phyloP scores from a whole-genome alignment of 2,329 filamentous ascomycete species.

The Mycosphaerella arachidis region DNA sequence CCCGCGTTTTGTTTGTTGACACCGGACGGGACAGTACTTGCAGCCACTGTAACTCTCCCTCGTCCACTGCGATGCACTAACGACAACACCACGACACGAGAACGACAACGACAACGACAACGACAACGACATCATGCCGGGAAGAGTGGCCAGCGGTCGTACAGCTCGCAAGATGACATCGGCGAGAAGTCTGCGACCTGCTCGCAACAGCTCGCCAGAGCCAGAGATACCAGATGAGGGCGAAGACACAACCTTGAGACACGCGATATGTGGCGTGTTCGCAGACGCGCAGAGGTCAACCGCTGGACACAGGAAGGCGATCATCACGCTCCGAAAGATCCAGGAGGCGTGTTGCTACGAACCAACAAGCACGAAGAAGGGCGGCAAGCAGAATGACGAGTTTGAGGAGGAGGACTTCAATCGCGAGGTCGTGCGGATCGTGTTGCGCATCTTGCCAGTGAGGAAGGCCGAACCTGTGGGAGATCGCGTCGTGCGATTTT shows the following conservation, averaged over 20 bases:
- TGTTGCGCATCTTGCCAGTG: slow-evolving; percentile 75
- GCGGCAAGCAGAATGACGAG: slow-evolving; percentile 53
- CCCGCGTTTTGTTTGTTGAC: background rate
- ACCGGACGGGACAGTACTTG: background rate
- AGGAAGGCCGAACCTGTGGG: slow-evolving; percentile 89
- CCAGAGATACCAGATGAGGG: slow-evolving; percentile 64
- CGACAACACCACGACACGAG: background rate
- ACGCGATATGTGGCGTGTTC: slow-evolving; percentile 60
- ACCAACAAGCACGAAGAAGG: slow-evolving; percentile 46
- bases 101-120: slow-evolving; percentile 56
- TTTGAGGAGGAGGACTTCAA: slow-evolving; percentile 87
- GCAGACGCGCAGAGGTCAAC: slow-evolving; percentile 74
- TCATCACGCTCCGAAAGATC: slow-evolving; percentile 80
- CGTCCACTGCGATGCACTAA: slow-evolving; percentile 1
- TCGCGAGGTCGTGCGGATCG: slow-evolving; percentile 74
- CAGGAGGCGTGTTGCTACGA: slow-evolving; percentile 75
- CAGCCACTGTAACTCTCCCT: background rate
- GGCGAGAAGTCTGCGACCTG: slow-evolving; percentile 16
- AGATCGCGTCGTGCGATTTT: slow-evolving; percentile 78
- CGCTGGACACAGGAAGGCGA: slow-evolving; percentile 83
- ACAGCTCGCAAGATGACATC: slow-evolving; percentile 18
- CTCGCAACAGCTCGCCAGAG: slow-evolving; percentile 27
- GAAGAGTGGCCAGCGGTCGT: slow-evolving; percentile 27
- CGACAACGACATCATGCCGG: slow-evolving; percentile 46
- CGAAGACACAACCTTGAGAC: slow-evolving; percentile 64